Percentiles rank a stretch among this genome's conserved stretches.
Conservation (phyloP, 176 grass and related monocot species). For the Puccinellia tenuiflora region DNA sequence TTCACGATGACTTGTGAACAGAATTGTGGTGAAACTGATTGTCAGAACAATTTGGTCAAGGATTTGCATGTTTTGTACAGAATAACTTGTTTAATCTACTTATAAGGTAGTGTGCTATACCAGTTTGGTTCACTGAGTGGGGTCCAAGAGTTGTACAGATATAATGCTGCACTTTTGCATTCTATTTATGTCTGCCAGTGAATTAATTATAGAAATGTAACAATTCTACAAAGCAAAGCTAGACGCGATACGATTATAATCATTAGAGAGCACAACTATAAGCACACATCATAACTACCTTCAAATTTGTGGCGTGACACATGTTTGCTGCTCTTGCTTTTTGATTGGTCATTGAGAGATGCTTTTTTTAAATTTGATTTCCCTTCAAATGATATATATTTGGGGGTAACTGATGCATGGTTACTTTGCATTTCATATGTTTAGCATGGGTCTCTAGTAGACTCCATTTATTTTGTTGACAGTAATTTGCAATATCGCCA, state of each 20-base stretch:
- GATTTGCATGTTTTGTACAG: not conserved
- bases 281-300: not conserved
- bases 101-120: not conserved
- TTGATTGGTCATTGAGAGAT: no score
- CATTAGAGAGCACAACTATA: not conserved
- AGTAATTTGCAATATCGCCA: not conserved
- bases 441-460: not conserved
- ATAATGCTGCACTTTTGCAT: not conserved
- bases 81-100: not conserved
- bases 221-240: not conserved
- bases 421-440: not conserved
- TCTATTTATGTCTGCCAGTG: not conserved
- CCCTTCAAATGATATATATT: not conserved
- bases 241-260: not conserved
- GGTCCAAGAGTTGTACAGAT: not conserved
- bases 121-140: not conserved
- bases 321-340: not conserved
- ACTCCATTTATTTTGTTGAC: slow-evolving; percentile 16
- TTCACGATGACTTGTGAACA: not conserved
- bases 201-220: not conserved
- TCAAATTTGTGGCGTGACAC: not conserved
- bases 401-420: not conserved
- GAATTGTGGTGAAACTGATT: not conserved
- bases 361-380: not conserved
- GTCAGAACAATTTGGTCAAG: not conserved